Percentiles rank a stretch among this genome's conserved stretches.
Conservation (phyloP, 176 grass and related monocot genomes). For the Lolium multiflorum region DNA sequence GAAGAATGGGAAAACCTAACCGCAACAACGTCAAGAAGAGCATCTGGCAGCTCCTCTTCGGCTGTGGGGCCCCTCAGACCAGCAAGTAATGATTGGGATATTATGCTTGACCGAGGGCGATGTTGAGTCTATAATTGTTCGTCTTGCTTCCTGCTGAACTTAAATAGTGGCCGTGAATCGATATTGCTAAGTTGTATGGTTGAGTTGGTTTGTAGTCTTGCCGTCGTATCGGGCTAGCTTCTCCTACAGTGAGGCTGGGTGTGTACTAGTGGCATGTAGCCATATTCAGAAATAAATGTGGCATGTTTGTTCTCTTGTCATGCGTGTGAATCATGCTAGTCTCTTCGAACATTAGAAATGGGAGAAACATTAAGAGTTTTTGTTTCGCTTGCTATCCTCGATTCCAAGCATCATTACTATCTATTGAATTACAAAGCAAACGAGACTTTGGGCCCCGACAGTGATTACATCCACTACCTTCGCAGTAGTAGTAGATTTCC, state of each 20-base stretch:
- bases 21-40: constrained; percentile 58
- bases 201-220: not conserved
- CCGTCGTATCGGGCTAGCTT: not conserved
- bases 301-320: not conserved
- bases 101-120: not conserved
- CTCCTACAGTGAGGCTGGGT: not conserved
- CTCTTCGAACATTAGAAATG: not conserved
- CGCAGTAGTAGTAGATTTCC: too few relatives aligned
- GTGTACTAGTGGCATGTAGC: not conserved
- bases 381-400: not conserved
- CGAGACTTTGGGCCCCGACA: too few relatives aligned
- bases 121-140: not conserved
- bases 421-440: too few relatives aligned
- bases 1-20: constrained; percentile 12
- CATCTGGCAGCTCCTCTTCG: constrained; percentile 50
- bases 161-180: not conserved
- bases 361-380: not conserved
- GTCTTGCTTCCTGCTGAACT: not conserved
- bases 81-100: not conserved
- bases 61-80: constrained; percentile 33
- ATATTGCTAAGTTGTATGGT: constrained; percentile 19
- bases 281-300: not conserved
- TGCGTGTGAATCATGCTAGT: not conserved
- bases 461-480: too few relatives aligned
- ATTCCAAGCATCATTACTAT: not conserved